Conservation (phyloP, 2,329 filamentous ascomycete species). For the Hirsutella rhossiliensis region DNA sequence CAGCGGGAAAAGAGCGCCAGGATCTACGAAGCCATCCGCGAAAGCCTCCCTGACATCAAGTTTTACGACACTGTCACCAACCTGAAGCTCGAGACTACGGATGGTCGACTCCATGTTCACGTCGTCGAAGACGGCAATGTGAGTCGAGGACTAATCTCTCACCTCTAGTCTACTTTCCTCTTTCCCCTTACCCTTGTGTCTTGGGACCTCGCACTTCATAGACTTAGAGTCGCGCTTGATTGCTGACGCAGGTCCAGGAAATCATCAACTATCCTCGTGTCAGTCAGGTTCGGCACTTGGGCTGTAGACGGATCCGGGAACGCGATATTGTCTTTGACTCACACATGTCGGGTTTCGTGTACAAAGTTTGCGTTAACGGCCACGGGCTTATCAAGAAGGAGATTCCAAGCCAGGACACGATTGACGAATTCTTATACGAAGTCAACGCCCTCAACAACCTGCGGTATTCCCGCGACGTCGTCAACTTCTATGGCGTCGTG, state of each 20-base stretch:
- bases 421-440: slow-evolving; percentile 96
- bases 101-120: slow-evolving; percentile 84
- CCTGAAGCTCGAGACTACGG: slow-evolving; percentile 79
- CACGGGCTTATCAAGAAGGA: slow-evolving; percentile 87
- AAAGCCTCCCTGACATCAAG: slow-evolving; percentile 84
- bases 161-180: neutral
- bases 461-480: slow-evolving; percentile 61
- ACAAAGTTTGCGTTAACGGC: slow-evolving; percentile 67
- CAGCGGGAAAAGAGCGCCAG: slow-evolving; percentile 87
- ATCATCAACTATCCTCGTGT: slow-evolving; percentile 76
- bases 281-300: slow-evolving; percentile 62
- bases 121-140: slow-evolving; percentile 92
- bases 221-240: neutral
- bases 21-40: slow-evolving; percentile 89
- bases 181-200: neutral
- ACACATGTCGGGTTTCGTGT: slow-evolving; percentile 94
- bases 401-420: slow-evolving; percentile 86
- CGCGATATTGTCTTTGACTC: slow-evolving; percentile 72
- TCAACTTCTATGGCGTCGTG: slow-evolving; percentile 77
- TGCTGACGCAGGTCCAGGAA: slow-evolving; percentile 37
- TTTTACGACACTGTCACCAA: slow-evolving; percentile 97
- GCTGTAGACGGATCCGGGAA: slow-evolving; percentile 54
- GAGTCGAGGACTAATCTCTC: slow-evolving; percentile 14
- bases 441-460: slow-evolving; percentile 85
- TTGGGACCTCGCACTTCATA: neutral